phyloP scores from a whole-genome alignment of 1,139 yeast genomes.

The Hanseniaspora sp. region DNA sequence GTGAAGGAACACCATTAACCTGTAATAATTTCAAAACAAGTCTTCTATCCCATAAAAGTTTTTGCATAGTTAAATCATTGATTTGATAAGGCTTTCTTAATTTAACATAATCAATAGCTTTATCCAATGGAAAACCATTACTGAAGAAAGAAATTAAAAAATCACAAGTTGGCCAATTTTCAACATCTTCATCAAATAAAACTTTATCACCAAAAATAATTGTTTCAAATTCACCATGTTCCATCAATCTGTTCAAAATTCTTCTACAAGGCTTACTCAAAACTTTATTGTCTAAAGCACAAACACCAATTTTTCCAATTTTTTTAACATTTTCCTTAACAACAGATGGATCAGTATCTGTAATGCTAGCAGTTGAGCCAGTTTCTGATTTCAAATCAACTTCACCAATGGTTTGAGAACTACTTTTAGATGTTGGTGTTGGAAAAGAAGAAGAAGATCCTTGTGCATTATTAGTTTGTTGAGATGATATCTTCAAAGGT shows the following conservation, averaged over 20 bases:
- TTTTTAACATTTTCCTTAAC: slow-evolving; percentile 26
- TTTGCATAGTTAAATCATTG: slow-evolving; percentile 84
- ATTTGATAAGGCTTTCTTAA: slow-evolving; percentile 81
- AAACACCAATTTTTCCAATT: slow-evolving; percentile 91
- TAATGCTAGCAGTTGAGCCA: slow-evolving; percentile 9
- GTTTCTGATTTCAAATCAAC: slow-evolving; percentile 4
- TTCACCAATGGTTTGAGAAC: slow-evolving; percentile 15
- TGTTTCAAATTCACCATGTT: slow-evolving; percentile 91
- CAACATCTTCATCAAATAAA: slow-evolving; percentile 81
- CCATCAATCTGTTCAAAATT: slow-evolving; percentile 75
- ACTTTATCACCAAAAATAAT: slow-evolving; percentile 96
- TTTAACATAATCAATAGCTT: slow-evolving; percentile 83
- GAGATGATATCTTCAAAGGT: background rate
- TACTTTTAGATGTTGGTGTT: slow-evolving; percentile 8
- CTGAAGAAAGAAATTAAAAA: slow-evolving; percentile 86
- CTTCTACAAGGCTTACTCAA: slow-evolving; percentile 91
- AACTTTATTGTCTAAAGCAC: slow-evolving; percentile 98
- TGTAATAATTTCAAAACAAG: slow-evolving; percentile 73
- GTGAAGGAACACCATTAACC: slow-evolving; percentile 78
- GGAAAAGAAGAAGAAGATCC: background rate
- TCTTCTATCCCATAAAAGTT: slow-evolving; percentile 92
- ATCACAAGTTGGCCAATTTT: slow-evolving; percentile 98
- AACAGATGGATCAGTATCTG: slow-evolving; percentile 18
- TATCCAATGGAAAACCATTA: slow-evolving; percentile 91
- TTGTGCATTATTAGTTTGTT: background rate